Conservation (phyloP, 1,284 basidiomycete genomes). For the Thelephora terrestris region DNA sequence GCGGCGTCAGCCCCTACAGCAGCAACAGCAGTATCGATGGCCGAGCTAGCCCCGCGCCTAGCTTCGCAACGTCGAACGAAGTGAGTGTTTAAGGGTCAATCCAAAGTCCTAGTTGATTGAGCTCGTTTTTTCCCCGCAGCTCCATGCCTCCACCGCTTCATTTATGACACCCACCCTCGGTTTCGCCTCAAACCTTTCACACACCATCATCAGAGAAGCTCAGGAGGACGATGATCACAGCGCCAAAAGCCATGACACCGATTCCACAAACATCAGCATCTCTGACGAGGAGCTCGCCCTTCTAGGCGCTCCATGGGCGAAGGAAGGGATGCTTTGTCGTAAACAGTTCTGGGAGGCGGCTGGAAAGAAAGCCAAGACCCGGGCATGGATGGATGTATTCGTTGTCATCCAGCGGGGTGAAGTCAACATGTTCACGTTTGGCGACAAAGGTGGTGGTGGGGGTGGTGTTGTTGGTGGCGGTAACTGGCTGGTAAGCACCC, state of each 20-base stretch:
- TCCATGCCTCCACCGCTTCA: constrained; percentile 26
- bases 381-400: constrained; percentile 88
- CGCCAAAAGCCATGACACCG: constrained; percentile 48
- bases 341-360: constrained; percentile 90
- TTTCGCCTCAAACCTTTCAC: constrained; percentile 91
- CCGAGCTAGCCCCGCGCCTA: constrained; percentile 80
- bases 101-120: neutral
- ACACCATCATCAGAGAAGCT: constrained; percentile 91
- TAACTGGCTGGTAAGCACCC: constrained; percentile 82
- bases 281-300: constrained; percentile 92
- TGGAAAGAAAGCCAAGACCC: constrained; percentile 76
- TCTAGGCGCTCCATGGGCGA: constrained; percentile 95
- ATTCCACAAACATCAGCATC: constrained; percentile 66
- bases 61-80: constrained; percentile 79
- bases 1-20: constrained; percentile 60
- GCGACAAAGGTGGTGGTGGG: constrained; percentile 50
- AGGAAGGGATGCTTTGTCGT: constrained; percentile 90
- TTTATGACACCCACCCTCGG: constrained; percentile 79
- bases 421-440: constrained; percentile 91
- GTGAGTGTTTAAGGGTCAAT: constrained; percentile 28
- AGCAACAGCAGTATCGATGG: constrained; percentile 78
- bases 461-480: constrained; percentile 77
- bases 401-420: constrained; percentile 92
- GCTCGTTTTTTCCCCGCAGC: constrained; percentile 19
- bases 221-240: constrained; percentile 86